These are phyloP conservation scores for Claviceps sp. DNA, from an alignment of 2,329 filamentous ascomycete species.

Conservation along the genomic window DNA sequence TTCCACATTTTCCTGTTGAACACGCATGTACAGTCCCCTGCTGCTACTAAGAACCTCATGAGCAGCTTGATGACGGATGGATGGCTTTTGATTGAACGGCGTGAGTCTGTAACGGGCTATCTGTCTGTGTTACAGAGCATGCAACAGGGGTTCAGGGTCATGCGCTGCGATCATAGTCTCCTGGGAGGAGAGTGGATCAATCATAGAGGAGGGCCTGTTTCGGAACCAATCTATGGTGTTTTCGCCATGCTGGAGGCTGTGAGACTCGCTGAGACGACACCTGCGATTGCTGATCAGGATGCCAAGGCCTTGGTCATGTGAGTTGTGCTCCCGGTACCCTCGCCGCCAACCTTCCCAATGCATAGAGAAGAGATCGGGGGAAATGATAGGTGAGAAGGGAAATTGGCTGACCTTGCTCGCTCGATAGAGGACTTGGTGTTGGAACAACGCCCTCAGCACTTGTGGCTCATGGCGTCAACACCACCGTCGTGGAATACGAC, in stretches of 20 bases:
- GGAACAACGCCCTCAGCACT: conserved; percentile 83
- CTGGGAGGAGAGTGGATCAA: conserved; percentile 82
- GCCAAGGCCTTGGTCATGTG: conserved; percentile 78
- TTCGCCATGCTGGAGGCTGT: conserved; percentile 93
- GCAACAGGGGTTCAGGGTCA: conserved; percentile 57
- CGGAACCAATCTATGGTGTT: conserved; percentile 88
- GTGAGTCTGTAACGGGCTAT: conserved; percentile 83
- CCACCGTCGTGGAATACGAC: conserved; percentile 90
- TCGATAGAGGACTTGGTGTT: conserved; percentile 66
- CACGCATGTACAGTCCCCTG: conserved; percentile 52
- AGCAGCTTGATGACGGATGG: conserved; percentile 48
- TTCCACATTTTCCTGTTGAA: conserved; percentile 61
- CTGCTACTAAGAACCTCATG: conserved; percentile 51
- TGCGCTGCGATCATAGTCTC: conserved; percentile 90
- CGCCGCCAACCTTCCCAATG: background rate
- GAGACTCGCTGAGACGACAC: conserved; percentile 54
- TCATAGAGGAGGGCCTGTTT: conserved; percentile 38
- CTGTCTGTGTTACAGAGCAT: conserved; percentile 75
- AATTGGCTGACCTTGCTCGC: background rate
- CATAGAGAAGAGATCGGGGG: background rate
- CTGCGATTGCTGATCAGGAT: conserved; percentile 43
- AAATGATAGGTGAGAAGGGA: too few species aligned
- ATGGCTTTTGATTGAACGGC: conserved; percentile 66
- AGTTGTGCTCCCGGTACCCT: conserved; percentile 19
- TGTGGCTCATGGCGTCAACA: conserved; percentile 77